A percentile compares a stretch with the other conserved stretches of the same genome.
Conservation (phyloP, 345 rosid species). For the Euphorbia lathyris region DNA sequence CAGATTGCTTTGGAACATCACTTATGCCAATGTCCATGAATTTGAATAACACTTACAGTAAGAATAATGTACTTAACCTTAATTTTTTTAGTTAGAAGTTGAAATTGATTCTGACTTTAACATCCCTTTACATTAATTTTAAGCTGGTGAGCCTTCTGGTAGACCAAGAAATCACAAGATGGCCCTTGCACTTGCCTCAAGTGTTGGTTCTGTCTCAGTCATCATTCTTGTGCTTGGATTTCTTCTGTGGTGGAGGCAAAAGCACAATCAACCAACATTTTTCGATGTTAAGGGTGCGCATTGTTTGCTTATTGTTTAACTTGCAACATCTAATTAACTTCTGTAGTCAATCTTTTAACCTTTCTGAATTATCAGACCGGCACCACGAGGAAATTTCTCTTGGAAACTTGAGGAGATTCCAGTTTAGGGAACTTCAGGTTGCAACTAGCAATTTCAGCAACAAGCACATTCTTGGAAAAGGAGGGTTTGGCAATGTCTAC, state of each 20-base stretch:
- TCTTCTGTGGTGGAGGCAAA: conserved; percentile 82
- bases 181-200: conserved; percentile 70
- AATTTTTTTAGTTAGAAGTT: background rate
- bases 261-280: conserved; percentile 56
- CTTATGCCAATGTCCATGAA: conserved; percentile 97
- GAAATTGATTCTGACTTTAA: conserved; percentile 17
- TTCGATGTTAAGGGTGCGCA: conserved; percentile 77
- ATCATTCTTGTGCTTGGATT: conserved; percentile 67
- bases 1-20: conserved; percentile 74
- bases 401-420: conserved; percentile 86
- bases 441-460: conserved; percentile 87
- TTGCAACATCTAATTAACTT: background rate
- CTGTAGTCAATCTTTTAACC: background rate
- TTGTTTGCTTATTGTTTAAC: background rate
- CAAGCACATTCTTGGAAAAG: conserved; percentile 85
- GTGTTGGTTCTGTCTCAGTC: conserved; percentile 59
- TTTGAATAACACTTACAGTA: conserved; percentile 72
- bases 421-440: conserved; percentile 79
- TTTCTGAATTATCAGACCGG: conserved; percentile 36
- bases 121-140: conserved; percentile 8
- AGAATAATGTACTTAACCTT: conserved; percentile 8
- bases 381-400: conserved; percentile 74
- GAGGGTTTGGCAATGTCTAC: conserved; percentile 90
- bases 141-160: conserved; percentile 40
- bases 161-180: conserved; percentile 57